Evolutionary conservation across 2,329 filamentous ascomycete species (phyloP).

Genomic region (Lecanicillium sp.): DNA sequence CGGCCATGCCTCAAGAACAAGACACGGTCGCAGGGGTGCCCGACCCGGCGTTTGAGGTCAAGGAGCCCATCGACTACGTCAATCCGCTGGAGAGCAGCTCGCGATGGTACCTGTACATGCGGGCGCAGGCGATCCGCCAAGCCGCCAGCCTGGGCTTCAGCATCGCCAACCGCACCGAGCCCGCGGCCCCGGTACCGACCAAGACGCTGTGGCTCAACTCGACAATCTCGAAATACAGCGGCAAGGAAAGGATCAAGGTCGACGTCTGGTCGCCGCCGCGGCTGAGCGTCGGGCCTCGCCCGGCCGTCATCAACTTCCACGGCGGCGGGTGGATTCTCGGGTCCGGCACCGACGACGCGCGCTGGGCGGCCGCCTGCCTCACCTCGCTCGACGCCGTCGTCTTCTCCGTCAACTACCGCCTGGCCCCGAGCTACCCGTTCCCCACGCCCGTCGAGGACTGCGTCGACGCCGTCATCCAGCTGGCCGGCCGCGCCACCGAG

Average conservation of each 20-base stretch:
- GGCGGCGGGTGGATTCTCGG: conserved; percentile 61
- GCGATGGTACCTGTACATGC: conserved; percentile 34
- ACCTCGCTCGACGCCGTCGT: conserved; percentile 48
- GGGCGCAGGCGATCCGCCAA: conserved; percentile 34
- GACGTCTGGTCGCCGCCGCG: conserved; percentile 38
- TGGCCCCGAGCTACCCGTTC: conserved; percentile 57
- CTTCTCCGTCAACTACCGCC: conserved; percentile 60
- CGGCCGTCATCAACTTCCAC: conserved; percentile 59
- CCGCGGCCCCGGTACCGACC: conserved; percentile 29
- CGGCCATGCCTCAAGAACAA: too few relatives aligned
- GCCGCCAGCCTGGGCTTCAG: conserved; percentile 36
- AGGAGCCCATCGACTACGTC: conserved; percentile 24
- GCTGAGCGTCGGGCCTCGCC: conserved; percentile 27
- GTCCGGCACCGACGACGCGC: conserved; percentile 53
- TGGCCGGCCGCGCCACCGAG: conserved; percentile 47
- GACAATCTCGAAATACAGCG: conserved; percentile 28
- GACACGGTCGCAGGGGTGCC: too few relatives aligned
- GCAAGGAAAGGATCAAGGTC: conserved; percentile 32
- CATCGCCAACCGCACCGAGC: conserved; percentile 32
- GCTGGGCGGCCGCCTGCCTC: conserved; percentile 49
- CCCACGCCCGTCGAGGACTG: conserved; percentile 59
- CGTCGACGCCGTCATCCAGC: conserved; percentile 55
- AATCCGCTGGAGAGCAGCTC: conserved; percentile 36
- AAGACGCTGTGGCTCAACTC: conserved; percentile 34
- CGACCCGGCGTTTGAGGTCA: too few relatives aligned